Percentiles rank a stretch among this genome's conserved stretches.
Conservation (phyloP, 345 rosid species). For the Moricandia arvensis region DNA sequence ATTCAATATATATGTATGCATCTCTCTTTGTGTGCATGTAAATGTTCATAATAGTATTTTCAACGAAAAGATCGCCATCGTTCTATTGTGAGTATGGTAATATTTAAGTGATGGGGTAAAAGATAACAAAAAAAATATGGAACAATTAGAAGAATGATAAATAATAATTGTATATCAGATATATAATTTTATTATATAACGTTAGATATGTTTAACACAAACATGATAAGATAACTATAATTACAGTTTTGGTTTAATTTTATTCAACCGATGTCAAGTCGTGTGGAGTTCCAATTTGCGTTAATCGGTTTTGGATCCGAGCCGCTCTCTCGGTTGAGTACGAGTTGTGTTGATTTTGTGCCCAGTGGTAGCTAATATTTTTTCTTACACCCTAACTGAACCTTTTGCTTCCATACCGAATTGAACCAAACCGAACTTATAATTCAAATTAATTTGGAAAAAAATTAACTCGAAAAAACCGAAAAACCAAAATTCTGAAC, state of each 20-base stretch:
- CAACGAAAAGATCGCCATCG: neutral
- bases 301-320: neutral
- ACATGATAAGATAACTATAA: neutral
- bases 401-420: neutral
- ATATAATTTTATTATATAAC: neutral
- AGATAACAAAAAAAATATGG: neutral
- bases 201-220: neutral
- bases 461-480: neutral
- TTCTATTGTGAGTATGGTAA: neutral
- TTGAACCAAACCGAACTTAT: neutral
- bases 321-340: neutral
- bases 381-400: neutral
- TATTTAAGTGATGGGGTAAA: neutral
- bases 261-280: neutral
- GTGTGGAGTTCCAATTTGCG: neutral
- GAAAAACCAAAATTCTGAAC: neutral
- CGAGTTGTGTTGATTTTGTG: neutral
- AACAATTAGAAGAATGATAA: neutral
- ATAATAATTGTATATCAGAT: neutral
- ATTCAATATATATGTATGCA: slow-evolving; percentile 5
- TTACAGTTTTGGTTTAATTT: neutral
- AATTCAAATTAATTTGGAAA: neutral
- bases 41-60: neutral
- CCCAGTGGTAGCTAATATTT: neutral
- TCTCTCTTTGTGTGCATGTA: neutral